Evolutionary conservation across 2,329 filamentous ascomycete species (phyloP).

Genomic region (Berkeleyomyces basicola): DNA sequence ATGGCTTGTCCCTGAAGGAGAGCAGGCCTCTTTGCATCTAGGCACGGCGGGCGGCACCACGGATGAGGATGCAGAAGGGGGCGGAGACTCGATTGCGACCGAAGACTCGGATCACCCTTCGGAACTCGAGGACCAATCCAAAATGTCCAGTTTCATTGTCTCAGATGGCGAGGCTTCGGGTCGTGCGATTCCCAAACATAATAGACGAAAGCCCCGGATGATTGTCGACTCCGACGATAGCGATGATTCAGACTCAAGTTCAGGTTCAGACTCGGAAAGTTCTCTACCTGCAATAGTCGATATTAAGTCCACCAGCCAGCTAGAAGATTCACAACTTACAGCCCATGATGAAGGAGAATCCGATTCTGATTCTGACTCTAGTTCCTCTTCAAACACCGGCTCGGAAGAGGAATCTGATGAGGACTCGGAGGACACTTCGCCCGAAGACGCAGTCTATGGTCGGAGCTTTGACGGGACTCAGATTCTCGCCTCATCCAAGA

Average conservation of each 20-base stretch:
- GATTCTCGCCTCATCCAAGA: constrained; percentile 69
- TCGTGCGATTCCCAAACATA: constrained; percentile 14
- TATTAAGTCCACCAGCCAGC: not conserved
- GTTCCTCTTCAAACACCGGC: not conserved
- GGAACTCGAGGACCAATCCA: constrained; percentile 38
- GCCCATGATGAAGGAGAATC: not conserved
- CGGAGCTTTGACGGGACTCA: constrained; percentile 17
- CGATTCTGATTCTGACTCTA: not conserved
- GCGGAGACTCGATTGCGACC: constrained; percentile 59
- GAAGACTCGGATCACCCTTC: constrained; percentile 48
- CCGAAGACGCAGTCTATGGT: not conserved
- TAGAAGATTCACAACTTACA: not conserved
- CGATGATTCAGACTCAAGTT: constrained; percentile 22
- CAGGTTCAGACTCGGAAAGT: constrained; percentile 15
- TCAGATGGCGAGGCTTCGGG: constrained; percentile 28
- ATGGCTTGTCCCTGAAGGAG: constrained; percentile 59
- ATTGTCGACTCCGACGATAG: constrained; percentile 11
- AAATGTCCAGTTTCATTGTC: constrained; percentile 38
- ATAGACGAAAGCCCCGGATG: not conserved
- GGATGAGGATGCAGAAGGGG: constrained; percentile 76
- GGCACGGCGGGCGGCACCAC: constrained; percentile 71
- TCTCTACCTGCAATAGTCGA: not conserved
- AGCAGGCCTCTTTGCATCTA: constrained; percentile 43
- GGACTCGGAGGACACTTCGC: constrained; percentile 14
- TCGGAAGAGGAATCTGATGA: constrained; percentile 18